phyloP scores from a whole-genome alignment of 495 filamentous ascomycete species.

The Cercophora newfieldiana region DNA sequence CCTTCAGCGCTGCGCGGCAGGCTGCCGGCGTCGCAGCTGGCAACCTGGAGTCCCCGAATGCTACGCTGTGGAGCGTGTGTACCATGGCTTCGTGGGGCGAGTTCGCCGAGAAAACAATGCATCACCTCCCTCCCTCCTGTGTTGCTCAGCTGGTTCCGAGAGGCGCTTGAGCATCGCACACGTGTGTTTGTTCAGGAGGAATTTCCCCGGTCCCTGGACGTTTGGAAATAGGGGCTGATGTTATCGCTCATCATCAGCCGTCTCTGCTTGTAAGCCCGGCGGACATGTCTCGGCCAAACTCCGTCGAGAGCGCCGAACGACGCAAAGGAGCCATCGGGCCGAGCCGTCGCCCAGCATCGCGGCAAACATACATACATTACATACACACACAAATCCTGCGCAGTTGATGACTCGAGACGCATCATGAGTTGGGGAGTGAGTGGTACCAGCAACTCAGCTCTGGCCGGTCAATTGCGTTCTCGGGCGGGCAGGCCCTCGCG shows the following conservation, averaged over 20 bases:
- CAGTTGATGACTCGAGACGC: neutral
- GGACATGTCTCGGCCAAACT: neutral
- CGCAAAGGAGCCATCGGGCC: neutral
- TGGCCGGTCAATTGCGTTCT: neutral
- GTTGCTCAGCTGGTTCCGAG: neutral
- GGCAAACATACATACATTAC: neutral
- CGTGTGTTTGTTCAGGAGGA: neutral
- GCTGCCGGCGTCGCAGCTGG: neutral
- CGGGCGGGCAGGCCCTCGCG: neutral
- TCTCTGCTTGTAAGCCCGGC: neutral
- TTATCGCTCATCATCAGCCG: neutral
- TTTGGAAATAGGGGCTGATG: neutral
- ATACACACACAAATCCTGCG: neutral
- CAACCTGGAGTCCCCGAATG: conserved; percentile 2
- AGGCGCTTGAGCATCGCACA: neutral
- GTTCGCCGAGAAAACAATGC: neutral
- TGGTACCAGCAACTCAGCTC: neutral
- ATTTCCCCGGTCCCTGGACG: neutral
- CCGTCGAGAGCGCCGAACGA: neutral
- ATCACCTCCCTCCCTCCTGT: neutral
- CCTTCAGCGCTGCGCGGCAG: neutral
- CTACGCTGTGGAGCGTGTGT: neutral
- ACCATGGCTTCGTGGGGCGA: neutral
- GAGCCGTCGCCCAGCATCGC: neutral
- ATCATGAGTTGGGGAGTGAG: neutral